phyloP scores from a whole-genome alignment of 139 green algal species.

The Closterium sp. region DNA sequence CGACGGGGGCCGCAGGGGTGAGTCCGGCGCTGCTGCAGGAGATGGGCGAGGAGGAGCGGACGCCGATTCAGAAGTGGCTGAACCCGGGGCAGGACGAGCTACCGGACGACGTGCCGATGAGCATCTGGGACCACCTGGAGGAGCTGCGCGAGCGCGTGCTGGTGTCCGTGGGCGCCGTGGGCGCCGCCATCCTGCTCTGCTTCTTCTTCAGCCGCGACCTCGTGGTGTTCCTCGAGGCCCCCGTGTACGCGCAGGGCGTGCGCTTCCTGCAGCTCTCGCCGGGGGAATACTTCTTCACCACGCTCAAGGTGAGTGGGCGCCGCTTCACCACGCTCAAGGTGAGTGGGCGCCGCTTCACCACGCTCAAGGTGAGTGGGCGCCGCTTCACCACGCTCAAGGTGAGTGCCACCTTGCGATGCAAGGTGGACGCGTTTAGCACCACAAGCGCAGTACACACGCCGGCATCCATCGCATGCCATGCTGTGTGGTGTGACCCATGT shows the following conservation, averaged over 20 bases:
- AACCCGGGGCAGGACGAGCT: conserved; percentile 80
- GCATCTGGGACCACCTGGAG: conserved; percentile 96
- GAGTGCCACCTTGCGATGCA: background rate
- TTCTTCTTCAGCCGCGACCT: conserved; percentile 85
- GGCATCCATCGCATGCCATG: too few species aligned
- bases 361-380: too few species aligned
- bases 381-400: background rate
- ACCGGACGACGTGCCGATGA: conserved; percentile 83
- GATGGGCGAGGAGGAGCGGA: conserved; percentile 5
- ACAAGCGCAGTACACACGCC: background rate
- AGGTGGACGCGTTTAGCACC: background rate
- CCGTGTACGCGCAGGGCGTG: conserved; percentile 84
- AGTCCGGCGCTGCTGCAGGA: background rate
- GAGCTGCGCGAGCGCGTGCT: conserved; percentile 88
- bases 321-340: too few species aligned
- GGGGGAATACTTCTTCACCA: conserved; percentile 98
- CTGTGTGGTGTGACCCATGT: too few species aligned
- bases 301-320: conserved; percentile 85
- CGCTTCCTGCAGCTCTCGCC: conserved; percentile 96
- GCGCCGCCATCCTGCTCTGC: conserved; percentile 73
- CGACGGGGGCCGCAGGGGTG: background rate
- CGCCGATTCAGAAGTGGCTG: conserved; percentile 64
- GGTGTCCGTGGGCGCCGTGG: conserved; percentile 57
- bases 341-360: too few species aligned
- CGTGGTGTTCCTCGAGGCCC: conserved; percentile 92